Conservation (phyloP, 768 basidiomycete species). For the Mycena belliarum region DNA sequence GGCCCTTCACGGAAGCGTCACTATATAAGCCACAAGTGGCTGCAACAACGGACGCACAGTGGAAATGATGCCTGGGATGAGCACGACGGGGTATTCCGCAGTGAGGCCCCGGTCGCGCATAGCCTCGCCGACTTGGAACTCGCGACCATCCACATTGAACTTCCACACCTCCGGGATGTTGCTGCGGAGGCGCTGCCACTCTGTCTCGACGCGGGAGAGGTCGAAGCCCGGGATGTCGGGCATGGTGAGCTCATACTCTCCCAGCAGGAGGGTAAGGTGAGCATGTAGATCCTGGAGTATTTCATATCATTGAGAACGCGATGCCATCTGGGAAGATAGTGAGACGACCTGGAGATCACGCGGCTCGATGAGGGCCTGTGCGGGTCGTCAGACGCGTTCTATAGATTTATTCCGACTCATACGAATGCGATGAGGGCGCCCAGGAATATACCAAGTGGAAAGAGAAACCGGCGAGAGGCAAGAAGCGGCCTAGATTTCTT, state of each 20-base stretch:
- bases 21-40: neutral
- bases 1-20: slow-evolving; percentile 43
- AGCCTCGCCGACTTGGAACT: slow-evolving; percentile 74
- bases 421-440: slow-evolving; percentile 63
- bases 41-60: slow-evolving; percentile 51
- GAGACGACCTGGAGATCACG: too few relatives aligned
- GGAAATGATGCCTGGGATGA: slow-evolving; percentile 90
- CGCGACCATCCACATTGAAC: slow-evolving; percentile 75
- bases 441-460: slow-evolving; percentile 68
- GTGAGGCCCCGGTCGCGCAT: slow-evolving; percentile 64
- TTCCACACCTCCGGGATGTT: slow-evolving; percentile 84
- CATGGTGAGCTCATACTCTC: slow-evolving; percentile 69
- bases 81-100: slow-evolving; percentile 76
- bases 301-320: slow-evolving; percentile 69
- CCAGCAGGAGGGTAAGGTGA: slow-evolving; percentile 64
- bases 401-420: neutral
- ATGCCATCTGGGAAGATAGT: too few relatives aligned
- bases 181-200: slow-evolving; percentile 68
- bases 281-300: slow-evolving; percentile 69
- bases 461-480: slow-evolving; percentile 56
- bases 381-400: neutral
- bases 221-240: slow-evolving; percentile 66
- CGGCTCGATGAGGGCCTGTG: slow-evolving; percentile 57
- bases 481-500: slow-evolving; percentile 31
- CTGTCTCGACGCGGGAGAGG: slow-evolving; percentile 65